These are phyloP conservation scores for Fomitopsis betulina DNA, from an alignment of 1,284 basidiomycete species.

Conservation along the genomic window DNA sequence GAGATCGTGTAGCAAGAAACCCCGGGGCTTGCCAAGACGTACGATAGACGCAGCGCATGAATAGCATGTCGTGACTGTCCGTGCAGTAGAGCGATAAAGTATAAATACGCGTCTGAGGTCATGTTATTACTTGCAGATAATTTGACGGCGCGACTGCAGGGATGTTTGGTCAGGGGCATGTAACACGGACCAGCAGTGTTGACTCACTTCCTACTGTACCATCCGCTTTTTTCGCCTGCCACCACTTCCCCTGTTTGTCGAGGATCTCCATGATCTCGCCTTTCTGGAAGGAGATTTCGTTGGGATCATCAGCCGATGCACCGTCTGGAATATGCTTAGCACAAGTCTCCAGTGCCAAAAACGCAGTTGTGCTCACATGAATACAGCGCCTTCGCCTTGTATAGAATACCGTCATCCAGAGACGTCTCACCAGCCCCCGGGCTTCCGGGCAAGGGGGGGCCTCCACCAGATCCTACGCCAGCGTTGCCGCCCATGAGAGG, in stretches of 20 bases:
- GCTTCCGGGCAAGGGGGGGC: slow-evolving; percentile 14
- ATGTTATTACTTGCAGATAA: slow-evolving; percentile 75
- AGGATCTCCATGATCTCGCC: slow-evolving; percentile 93
- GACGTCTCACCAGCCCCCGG: slow-evolving; percentile 18
- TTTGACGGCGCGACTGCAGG: slow-evolving; percentile 73
- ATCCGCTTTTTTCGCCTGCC: slow-evolving; percentile 86
- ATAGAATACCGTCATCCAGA: slow-evolving; percentile 26
- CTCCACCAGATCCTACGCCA: slow-evolving; percentile 48
- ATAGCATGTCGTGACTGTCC: slow-evolving; percentile 19
- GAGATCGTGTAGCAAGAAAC: neutral
- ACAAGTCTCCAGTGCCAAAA: neutral
- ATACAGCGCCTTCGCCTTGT: slow-evolving; percentile 86
- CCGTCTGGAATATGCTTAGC: slow-evolving; percentile 51
- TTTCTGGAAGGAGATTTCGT: slow-evolving; percentile 93
- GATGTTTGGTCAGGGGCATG: slow-evolving; percentile 8
- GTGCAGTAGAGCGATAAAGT: slow-evolving; percentile 5
- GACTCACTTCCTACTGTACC: slow-evolving; percentile 79
- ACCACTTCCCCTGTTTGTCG: slow-evolving; percentile 95
- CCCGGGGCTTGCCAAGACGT: neutral
- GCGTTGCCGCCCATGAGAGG: slow-evolving; percentile 58
- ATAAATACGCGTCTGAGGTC: slow-evolving; percentile 13
- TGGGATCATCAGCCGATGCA: slow-evolving; percentile 91
- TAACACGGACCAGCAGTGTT: neutral
- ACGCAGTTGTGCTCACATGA: slow-evolving; percentile 53
- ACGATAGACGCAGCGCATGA: slow-evolving; percentile 4